Conservation (phyloP, 257 asterid genomes). For the Catharanthus roseus region DNA sequence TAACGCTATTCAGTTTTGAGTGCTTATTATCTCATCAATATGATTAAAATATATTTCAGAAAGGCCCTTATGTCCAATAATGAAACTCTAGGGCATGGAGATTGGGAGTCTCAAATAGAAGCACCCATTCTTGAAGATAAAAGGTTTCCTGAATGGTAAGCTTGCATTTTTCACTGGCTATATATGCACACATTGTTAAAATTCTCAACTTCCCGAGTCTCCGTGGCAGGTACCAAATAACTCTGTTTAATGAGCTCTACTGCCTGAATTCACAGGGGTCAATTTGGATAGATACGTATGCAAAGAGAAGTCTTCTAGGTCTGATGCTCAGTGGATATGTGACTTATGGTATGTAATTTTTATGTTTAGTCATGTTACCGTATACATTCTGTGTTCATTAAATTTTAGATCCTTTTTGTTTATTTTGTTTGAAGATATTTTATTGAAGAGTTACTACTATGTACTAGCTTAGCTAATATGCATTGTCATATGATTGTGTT, state of each 20-base stretch:
- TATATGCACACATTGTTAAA: constrained; percentile 6
- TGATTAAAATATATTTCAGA: constrained; percentile 9
- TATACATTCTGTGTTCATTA: too few relatives aligned
- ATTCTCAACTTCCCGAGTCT: constrained; percentile 20
- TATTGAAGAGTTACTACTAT: too few relatives aligned
- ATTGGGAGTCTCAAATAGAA: constrained; percentile 88
- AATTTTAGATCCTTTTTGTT: too few relatives aligned
- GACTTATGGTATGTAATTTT: too few relatives aligned
- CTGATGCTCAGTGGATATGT: too few relatives aligned
- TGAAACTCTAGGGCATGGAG: constrained; percentile 46
- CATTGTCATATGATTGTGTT: too few relatives aligned
- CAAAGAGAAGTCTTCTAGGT: constrained; percentile 11
- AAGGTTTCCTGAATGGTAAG: constrained; percentile 89
- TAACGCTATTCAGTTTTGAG: not conserved
- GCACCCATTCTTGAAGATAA: constrained; percentile 85
- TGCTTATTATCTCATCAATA: constrained; percentile 3
- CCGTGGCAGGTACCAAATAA: constrained; percentile 72
- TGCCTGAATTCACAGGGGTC: constrained; percentile 88
- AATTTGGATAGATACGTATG: constrained; percentile 82
- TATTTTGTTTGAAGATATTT: too few relatives aligned
- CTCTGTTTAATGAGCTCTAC: constrained; percentile 96
- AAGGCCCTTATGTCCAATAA: not conserved
- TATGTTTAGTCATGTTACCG: too few relatives aligned
- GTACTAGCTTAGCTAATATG: too few relatives aligned
- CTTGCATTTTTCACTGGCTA: constrained; percentile 18